Evolutionary conservation across 2,329 filamentous ascomycete species (phyloP).

Genomic region (Purpureocillium lavendulum): DNA sequence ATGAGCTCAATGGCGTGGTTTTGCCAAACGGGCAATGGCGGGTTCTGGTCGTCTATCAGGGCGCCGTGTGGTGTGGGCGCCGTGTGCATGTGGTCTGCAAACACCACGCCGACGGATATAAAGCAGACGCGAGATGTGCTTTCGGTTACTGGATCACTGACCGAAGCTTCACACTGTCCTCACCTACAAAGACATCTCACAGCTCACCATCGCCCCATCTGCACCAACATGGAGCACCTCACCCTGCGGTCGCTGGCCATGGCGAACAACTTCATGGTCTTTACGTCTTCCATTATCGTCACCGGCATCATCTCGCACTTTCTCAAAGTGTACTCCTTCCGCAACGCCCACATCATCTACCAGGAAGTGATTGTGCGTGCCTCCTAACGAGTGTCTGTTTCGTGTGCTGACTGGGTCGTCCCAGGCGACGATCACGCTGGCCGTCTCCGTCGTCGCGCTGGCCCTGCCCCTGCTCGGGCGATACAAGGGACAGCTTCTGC

Average conservation of each 20-base stretch:
- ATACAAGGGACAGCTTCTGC: slow-evolving; percentile 13
- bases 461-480: slow-evolving; percentile 9
- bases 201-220: no score
- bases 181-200: no score
- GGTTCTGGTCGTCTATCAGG: no score
- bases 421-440: slow-evolving; percentile 13
- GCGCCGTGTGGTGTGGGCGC: no score
- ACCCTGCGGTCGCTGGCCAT: slow-evolving; percentile 8
- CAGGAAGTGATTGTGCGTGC: slow-evolving; percentile 14
- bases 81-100: no score
- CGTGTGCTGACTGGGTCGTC: background rate
- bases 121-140: no score
- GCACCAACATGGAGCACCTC: background rate
- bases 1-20: no score
- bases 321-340: slow-evolving; percentile 7
- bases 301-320: slow-evolving; percentile 15
- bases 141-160: no score
- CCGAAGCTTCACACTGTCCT: no score
- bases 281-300: slow-evolving; percentile 13
- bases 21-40: no score
- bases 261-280: slow-evolving; percentile 13
- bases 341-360: slow-evolving; percentile 12
- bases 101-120: no score
- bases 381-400: background rate
- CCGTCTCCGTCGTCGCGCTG: slow-evolving; percentile 13